These are phyloP conservation scores for Sarocladium oryzae DNA, from an alignment of 2,329 filamentous ascomycete genomes.

Conservation along the genomic window DNA sequence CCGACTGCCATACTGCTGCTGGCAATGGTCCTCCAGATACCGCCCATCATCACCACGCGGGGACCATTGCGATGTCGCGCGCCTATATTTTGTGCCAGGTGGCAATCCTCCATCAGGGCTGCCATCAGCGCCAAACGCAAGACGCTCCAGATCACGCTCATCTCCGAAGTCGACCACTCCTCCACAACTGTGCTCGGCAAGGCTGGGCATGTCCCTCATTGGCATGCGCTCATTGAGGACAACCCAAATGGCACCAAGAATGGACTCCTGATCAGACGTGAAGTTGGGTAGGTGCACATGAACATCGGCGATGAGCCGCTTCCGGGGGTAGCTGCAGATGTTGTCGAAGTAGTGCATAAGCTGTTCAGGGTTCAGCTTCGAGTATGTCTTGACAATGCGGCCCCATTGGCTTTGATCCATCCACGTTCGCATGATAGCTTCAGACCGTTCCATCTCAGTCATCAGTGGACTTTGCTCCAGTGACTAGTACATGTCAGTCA, in stretches of 20 bases:
- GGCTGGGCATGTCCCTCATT: slow-evolving; percentile 22
- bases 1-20: slow-evolving; percentile 11
- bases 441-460: slow-evolving; percentile 1
- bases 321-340: slow-evolving; percentile 38
- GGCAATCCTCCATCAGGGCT: slow-evolving; percentile 30
- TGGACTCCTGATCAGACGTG: slow-evolving; percentile 38
- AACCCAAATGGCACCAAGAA: slow-evolving; percentile 32
- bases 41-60: slow-evolving; percentile 35
- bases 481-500: slow-evolving; percentile 14
- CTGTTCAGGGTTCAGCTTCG: slow-evolving; percentile 43
- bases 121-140: slow-evolving; percentile 26
- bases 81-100: slow-evolving; percentile 20
- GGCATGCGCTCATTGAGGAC: slow-evolving; percentile 32
- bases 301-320: slow-evolving; percentile 36
- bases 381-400: slow-evolving; percentile 36
- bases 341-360: slow-evolving; percentile 44
- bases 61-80: slow-evolving; percentile 29
- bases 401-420: slow-evolving; percentile 29
- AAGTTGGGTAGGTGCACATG: slow-evolving; percentile 34
- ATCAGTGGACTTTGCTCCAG: slow-evolving; percentile 16
- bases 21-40: slow-evolving; percentile 22
- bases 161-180: slow-evolving; percentile 37
- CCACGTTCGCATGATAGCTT: slow-evolving; percentile 21
- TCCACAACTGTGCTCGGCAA: slow-evolving; percentile 28
- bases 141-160: slow-evolving; percentile 26